Percentiles rank a stretch among this genome's conserved stretches.
Evolutionary conservation across 345 rosid species (phyloP).

Genomic region (Eucalyptus decipiens): DNA sequence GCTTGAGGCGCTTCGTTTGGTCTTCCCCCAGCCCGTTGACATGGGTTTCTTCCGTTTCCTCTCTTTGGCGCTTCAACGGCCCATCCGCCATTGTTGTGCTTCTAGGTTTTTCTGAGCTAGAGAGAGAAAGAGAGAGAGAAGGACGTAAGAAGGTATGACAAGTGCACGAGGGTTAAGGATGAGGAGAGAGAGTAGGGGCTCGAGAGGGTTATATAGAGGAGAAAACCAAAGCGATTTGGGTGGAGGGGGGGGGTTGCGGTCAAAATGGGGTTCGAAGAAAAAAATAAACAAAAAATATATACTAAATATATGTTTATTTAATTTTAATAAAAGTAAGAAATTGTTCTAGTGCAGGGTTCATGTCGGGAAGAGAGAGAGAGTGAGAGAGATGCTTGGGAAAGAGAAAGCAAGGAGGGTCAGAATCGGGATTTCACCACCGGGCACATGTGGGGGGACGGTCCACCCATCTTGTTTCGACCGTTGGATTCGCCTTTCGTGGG

Average conservation of each 20-base stretch:
- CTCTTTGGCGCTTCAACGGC: slow-evolving; percentile 38
- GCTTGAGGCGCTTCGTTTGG: slow-evolving; percentile 40
- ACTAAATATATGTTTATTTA: background rate
- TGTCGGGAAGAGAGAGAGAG: background rate
- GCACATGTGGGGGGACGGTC: background rate
- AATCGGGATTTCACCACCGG: background rate
- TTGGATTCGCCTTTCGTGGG: background rate
- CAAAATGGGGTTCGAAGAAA: slow-evolving; percentile 14
- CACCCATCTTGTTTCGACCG: background rate
- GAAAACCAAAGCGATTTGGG: background rate
- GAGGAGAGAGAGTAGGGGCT: slow-evolving; percentile 32
- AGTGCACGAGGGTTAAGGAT: background rate
- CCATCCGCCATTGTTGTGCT: slow-evolving; percentile 28
- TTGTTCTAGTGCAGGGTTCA: background rate
- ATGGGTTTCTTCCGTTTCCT: slow-evolving; percentile 24
- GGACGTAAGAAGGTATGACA: background rate
- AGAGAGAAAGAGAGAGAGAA: background rate
- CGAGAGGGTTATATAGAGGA: slow-evolving; percentile 44
- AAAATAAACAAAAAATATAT: background rate
- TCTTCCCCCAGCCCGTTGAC: background rate
- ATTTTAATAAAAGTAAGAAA: background rate
- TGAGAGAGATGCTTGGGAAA: background rate
- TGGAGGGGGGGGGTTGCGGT: slow-evolving; percentile 11
- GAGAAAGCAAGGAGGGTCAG: background rate
- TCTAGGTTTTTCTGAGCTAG: background rate